phyloP scores from a whole-genome alignment of 805 yeast species.

The Suhomyces faveliae region DNA sequence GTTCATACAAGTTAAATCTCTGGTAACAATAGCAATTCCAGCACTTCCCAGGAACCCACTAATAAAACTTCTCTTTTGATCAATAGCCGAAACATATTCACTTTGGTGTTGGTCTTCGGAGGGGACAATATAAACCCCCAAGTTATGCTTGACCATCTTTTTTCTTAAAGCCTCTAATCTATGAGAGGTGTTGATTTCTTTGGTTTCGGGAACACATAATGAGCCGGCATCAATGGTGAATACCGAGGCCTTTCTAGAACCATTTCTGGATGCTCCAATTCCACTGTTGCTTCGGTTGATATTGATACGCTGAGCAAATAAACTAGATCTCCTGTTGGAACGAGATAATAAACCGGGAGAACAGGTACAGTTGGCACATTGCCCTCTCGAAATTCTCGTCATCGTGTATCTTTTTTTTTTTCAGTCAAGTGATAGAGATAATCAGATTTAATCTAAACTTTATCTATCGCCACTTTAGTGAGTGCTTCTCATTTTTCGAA shows the following conservation, averaged over 20 bases:
- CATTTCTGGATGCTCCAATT: constrained; percentile 23
- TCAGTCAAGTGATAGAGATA: neutral
- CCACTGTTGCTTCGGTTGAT: constrained; percentile 24
- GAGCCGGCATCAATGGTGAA: constrained; percentile 42
- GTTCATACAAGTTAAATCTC: constrained; percentile 52
- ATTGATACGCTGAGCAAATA: constrained; percentile 38
- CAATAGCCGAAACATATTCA: constrained; percentile 55
- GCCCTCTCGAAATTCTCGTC: constrained; percentile 38
- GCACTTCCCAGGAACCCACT: constrained; percentile 63
- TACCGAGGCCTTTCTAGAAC: constrained; percentile 40
- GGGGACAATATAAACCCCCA: constrained; percentile 58
- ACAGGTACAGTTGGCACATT: constrained; percentile 76
- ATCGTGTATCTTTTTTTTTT: constrained; percentile 4
- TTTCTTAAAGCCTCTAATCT: constrained; percentile 25
- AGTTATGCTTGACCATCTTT: constrained; percentile 42
- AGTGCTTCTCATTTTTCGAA: neutral
- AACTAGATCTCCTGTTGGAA: constrained; percentile 57
- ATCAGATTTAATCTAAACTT: neutral
- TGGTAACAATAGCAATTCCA: constrained; percentile 57
- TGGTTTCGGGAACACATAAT: constrained; percentile 41
- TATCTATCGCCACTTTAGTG: neutral
- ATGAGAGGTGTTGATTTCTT: constrained; percentile 52
- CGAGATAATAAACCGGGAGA: constrained; percentile 79
- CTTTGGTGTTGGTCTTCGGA: constrained; percentile 65
- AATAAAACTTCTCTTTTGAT: constrained; percentile 55